phyloP scores from a whole-genome alignment of 1,284 basidiomycete genomes.

The Leccinum cinnamomeum region DNA sequence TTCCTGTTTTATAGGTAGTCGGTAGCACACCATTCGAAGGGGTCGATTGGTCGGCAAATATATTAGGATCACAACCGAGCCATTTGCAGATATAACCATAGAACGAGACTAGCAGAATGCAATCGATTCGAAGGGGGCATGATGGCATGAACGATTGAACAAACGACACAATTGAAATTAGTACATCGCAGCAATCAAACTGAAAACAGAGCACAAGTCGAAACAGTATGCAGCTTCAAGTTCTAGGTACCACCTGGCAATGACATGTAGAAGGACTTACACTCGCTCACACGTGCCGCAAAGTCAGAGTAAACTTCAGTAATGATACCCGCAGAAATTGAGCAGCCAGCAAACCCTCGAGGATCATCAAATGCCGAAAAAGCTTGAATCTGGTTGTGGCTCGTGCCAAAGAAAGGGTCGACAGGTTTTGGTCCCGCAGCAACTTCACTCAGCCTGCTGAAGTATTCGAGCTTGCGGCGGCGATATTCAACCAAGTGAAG shows the following conservation, averaged over 20 bases:
- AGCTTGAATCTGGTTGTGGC: background rate
- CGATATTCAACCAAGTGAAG: background rate
- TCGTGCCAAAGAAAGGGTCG: background rate
- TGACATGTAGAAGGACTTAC: background rate
- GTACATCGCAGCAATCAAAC: background rate
- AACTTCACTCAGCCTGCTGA: background rate
- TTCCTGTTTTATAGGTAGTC: constrained; percentile 24
- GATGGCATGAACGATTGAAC: background rate
- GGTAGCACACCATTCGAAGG: background rate
- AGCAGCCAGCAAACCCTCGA: background rate
- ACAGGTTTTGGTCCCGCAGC: background rate
- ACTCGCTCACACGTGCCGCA: background rate
- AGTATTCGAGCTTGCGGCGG: background rate
- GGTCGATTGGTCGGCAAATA: background rate
- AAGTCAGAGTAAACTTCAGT: background rate
- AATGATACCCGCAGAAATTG: background rate
- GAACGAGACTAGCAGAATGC: background rate
- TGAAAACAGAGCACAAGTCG: background rate
- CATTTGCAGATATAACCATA: background rate
- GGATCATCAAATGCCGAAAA: background rate
- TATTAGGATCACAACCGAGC: background rate
- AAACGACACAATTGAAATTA: background rate
- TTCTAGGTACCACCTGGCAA: background rate
- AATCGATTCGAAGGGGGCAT: background rate
- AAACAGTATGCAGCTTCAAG: background rate